These are phyloP conservation scores for Apiospora phragmitis DNA, from an alignment of 2,329 filamentous ascomycete genomes.

Conservation along the genomic window DNA sequence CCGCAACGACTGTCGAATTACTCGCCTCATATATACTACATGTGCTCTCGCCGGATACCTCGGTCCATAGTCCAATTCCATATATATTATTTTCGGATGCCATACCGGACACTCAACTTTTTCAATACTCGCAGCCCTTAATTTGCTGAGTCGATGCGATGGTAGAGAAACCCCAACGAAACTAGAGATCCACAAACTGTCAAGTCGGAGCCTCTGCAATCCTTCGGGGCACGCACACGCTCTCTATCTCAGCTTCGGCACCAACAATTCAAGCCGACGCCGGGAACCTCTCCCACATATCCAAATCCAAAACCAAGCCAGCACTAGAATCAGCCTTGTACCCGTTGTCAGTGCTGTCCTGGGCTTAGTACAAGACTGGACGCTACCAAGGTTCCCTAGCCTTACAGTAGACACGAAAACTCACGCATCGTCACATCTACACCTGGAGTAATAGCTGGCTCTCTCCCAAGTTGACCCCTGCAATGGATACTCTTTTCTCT, in stretches of 20 bases:
- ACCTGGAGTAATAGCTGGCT: neutral
- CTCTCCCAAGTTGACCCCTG: neutral
- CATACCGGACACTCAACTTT: neutral
- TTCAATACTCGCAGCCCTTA: neutral
- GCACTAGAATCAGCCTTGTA: neutral
- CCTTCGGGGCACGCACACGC: neutral
- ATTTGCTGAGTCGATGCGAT: neutral
- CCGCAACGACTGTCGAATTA: neutral
- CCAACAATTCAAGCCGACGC: neutral
- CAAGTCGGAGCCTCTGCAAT: neutral
- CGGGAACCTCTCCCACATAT: neutral
- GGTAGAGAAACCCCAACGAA: neutral
- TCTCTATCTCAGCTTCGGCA: neutral
- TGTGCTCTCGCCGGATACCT: constrained; percentile 1
- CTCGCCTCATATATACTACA: neutral
- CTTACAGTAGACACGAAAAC: neutral
- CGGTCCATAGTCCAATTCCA: neutral
- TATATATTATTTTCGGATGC: neutral
- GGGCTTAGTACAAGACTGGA: neutral
- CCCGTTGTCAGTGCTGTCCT: neutral
- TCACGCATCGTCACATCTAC: neutral
- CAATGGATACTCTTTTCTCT: constrained; percentile 2
- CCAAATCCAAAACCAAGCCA: neutral
- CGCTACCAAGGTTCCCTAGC: neutral
- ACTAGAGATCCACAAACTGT: neutral